phyloP scores from a whole-genome alignment of 345 rosid genomes.

The Populus pruinosa region DNA sequence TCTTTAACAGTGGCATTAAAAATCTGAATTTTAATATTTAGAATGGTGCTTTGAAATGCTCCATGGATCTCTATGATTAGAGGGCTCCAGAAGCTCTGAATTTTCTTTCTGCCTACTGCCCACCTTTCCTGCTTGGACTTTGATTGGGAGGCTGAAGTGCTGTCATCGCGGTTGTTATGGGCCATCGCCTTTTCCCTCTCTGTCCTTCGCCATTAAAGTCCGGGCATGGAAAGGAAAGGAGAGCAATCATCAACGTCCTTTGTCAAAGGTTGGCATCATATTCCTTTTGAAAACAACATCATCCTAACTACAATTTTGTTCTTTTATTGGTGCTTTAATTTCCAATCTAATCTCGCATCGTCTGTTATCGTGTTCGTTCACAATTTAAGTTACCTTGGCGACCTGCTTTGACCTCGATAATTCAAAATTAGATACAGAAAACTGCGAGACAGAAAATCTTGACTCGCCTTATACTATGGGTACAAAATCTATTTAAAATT shows the following conservation, averaged over 20 bases:
- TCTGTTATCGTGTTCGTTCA: not conserved
- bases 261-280: not conserved
- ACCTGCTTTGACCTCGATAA: not conserved
- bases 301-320: slow-evolving; percentile 1
- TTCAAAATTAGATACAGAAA: too few relatives aligned
- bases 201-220: not conserved
- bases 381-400: not conserved
- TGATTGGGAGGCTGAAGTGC: not conserved
- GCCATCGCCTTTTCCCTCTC: not conserved
- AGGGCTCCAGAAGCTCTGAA: not conserved
- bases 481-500: too few relatives aligned
- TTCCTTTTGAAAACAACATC: slow-evolving; percentile 21
- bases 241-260: not conserved
- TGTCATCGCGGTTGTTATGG: not conserved
- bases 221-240: not conserved
- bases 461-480: too few relatives aligned
- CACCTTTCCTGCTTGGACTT: too few relatives aligned
- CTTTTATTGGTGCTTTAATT: not conserved
- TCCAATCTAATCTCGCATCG: not conserved
- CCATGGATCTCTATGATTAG: not conserved
- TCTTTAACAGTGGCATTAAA: not conserved
- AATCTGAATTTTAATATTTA: not conserved
- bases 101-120: too few relatives aligned
- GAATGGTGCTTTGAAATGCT: not conserved
- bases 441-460: too few relatives aligned